Evolutionary conservation across 768 basidiomycete species (phyloP), one percentile per base, ranked within the genome.

Genomic region (Rhodosporidiobolus sp.): DNA sequence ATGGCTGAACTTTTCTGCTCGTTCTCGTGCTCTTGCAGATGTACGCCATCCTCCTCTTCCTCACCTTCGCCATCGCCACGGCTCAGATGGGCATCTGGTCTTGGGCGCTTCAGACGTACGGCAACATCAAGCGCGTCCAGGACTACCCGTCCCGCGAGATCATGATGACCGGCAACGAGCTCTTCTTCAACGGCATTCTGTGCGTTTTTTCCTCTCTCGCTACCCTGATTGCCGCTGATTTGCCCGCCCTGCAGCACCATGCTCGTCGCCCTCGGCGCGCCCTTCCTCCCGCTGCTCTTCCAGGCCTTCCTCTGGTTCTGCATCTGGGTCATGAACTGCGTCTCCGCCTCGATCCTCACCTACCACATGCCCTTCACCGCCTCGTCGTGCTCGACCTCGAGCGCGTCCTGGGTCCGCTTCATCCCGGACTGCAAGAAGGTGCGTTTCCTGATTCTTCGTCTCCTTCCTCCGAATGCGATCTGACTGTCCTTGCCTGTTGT

Each of bases 241-340:
- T 43, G 7, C 38, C 14, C 38, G 38, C 38, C 38, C 38, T 7
- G 14, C 38, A 43, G 38, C 38, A 43, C 38, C 38, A 43, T 72
- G 35, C 30, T 72, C 34, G 24, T 67, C 48, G 48, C 55, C 26
- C 61, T 67, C 49, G 65, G 65, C 12, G 43, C 55, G 16, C 9
- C 22, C n/a, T 45, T 35, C 52, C 28, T 64, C 12, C 71, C 71
- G 8, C 56, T 72, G 24, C 52, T 48, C 45, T 72, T 72, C 71
- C 57, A 48, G 26, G 56, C 71, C 19, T 68, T 72, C 66, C 43
- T 72, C 26, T 19, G 53, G 22, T 72, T 72, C 66, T 35, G 49
- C 6, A 22, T 45, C 14, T 45, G 7, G 38, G 70, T 63, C 5
- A 69, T 69, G 54, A 35, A 61, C 53, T 16, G 32, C 20, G 32